These are phyloP conservation scores for Geranium rotundifolium DNA, from an alignment of 345 rosid species.

Conservation along the genomic window DNA sequence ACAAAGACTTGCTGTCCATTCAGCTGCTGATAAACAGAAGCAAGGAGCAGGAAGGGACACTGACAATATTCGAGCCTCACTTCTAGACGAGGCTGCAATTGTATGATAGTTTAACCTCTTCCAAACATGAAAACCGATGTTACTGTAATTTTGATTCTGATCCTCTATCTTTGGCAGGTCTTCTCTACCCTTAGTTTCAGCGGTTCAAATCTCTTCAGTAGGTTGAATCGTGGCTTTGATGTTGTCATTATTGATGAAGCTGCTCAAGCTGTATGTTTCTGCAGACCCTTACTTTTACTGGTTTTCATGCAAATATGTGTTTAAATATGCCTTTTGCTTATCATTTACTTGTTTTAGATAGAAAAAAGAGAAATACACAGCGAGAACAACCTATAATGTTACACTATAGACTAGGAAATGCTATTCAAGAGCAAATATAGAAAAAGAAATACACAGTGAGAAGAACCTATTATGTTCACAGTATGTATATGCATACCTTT, in stretches of 20 bases:
- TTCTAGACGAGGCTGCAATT: constrained; percentile 81
- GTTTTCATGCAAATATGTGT: background rate
- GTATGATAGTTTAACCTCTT: constrained; percentile 30
- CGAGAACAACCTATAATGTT: background rate
- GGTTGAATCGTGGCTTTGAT: constrained; percentile 66
- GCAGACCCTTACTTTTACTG: background rate
- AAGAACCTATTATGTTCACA: too few relatives aligned
- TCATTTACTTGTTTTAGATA: background rate
- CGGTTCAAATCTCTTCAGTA: constrained; percentile 64
- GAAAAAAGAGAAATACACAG: background rate
- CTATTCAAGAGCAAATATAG: background rate
- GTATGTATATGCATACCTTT: background rate
- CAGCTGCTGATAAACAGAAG: constrained; percentile 57
- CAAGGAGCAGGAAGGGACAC: constrained; percentile 60
- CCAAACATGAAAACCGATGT: constrained; percentile 7
- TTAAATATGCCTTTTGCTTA: background rate
- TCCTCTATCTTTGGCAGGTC: constrained; percentile 42
- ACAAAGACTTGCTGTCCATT: constrained; percentile 40
- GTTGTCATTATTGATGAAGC: constrained; percentile 97
- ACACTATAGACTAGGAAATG: background rate
- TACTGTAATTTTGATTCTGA: background rate
- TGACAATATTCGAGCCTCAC: constrained; percentile 63
- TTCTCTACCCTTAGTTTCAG: constrained; percentile 95
- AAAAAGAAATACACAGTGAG: too few relatives aligned
- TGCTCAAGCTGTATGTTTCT: constrained; percentile 86